Conservation (phyloP, 2,329 filamentous ascomycete genomes). For the Penicillium sp. region DNA sequence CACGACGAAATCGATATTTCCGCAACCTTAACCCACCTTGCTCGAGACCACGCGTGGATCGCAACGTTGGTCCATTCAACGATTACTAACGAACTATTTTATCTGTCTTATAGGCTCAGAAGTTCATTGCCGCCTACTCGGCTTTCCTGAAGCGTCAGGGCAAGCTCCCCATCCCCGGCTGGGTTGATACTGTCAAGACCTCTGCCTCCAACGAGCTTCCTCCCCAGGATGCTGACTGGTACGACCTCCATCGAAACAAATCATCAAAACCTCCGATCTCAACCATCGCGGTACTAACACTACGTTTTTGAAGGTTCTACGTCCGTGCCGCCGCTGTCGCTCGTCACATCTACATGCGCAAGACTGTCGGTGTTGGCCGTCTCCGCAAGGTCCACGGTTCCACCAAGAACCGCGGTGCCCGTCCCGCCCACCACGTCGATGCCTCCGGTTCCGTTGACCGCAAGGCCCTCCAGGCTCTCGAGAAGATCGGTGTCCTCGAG, state of each 20-base stretch:
- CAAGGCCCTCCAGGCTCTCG: conserved; percentile 92
- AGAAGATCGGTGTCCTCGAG: conserved; percentile 99
- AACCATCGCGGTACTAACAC: conserved; percentile 5
- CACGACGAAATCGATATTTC: conserved; percentile 18
- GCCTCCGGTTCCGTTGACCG: conserved; percentile 93
- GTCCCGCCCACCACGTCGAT: conserved; percentile 90
- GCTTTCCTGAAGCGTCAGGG: conserved; percentile 66
- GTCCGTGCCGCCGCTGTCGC: conserved; percentile 88
- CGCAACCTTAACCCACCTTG: conserved; percentile 12
- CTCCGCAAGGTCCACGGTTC: conserved; percentile 94
- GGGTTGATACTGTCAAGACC: conserved; percentile 99
- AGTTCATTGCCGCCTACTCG: conserved; percentile 63
- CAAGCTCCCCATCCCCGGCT: conserved; percentile 61
- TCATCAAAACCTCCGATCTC: background rate
- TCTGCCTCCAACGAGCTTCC: conserved; percentile 94
- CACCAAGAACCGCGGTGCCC: conserved; percentile 92
- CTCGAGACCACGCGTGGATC: conserved; percentile 6
- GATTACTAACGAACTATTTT: conserved; percentile 15
- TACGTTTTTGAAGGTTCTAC: conserved; percentile 52
- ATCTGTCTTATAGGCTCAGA: conserved; percentile 49
- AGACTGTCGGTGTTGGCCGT: conserved; percentile 97
- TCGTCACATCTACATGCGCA: conserved; percentile 98
- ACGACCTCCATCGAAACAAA: conserved; percentile 46
- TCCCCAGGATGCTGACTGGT: conserved; percentile 98
- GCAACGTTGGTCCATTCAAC: conserved; percentile 3